Conservation (phyloP, 1,139 yeast genomes). For the Magnusiomyces starmeri region DNA sequence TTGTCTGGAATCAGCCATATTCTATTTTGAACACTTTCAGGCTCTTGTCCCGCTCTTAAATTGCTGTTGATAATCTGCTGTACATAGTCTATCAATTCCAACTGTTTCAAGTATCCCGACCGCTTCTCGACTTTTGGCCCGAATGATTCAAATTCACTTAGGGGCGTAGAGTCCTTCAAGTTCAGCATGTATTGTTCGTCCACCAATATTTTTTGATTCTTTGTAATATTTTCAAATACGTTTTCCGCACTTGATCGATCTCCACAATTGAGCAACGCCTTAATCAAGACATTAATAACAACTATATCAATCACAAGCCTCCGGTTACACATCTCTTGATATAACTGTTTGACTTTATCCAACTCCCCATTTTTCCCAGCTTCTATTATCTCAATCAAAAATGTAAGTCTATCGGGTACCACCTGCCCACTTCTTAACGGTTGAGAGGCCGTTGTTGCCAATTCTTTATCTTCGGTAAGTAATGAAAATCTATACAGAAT, state of each 20-base stretch:
- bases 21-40: slow-evolving; percentile 3
- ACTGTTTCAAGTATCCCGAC: slow-evolving; percentile 2
- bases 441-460: slow-evolving; percentile 13
- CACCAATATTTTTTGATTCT: not conserved
- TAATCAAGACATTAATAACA: slow-evolving; percentile 16
- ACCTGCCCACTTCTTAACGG: slow-evolving; percentile 15
- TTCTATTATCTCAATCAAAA: slow-evolving; percentile 19
- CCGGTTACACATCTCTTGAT: slow-evolving; percentile 12
- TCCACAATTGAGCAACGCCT: slow-evolving; percentile 16
- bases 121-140: not conserved
- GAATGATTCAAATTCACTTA: not conserved
- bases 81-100: slow-evolving; percentile 11
- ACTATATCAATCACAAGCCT: slow-evolving; percentile 18
- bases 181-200: not conserved
- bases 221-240: slow-evolving; percentile 7
- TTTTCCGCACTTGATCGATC: slow-evolving; percentile 16
- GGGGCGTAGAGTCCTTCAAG: not conserved
- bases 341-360: slow-evolving; percentile 17
- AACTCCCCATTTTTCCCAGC: slow-evolving; percentile 16
- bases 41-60: not conserved
- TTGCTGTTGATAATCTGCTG: slow-evolving; percentile 6
- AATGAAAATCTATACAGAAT: slow-evolving; percentile 19
- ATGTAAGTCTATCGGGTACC: slow-evolving; percentile 21
- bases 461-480: slow-evolving; percentile 11
- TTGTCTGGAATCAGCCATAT: slow-evolving; percentile 11